Evolutionary conservation across 768 basidiomycete genomes (phyloP).

Genomic region (Suillus fuscotomentosus): DNA sequence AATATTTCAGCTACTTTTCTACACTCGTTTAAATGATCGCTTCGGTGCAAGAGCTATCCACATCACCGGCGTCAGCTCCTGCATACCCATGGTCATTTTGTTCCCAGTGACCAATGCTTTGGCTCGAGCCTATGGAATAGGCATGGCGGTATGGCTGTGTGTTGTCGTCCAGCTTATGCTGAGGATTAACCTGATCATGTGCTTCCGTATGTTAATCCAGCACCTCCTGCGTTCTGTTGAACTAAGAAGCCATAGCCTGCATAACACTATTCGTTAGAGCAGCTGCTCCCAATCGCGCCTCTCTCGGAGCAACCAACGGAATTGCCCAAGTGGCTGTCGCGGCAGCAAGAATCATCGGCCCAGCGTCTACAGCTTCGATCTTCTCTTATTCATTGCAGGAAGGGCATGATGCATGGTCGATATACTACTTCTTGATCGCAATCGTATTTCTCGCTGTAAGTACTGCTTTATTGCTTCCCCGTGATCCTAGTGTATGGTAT

Average conservation of each 20-base stretch:
- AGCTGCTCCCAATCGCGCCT: slow-evolving; percentile 4
- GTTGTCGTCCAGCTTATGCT: slow-evolving; percentile 25
- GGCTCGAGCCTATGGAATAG: slow-evolving; percentile 20
- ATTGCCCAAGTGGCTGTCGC: background rate
- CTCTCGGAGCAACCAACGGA: background rate
- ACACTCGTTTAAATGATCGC: slow-evolving; percentile 51
- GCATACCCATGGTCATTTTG: slow-evolving; percentile 26
- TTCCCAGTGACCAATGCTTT: slow-evolving; percentile 32
- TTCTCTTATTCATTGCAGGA: background rate
- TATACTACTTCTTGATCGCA: background rate
- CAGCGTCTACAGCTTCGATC: background rate
- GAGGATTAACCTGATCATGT: slow-evolving; percentile 23
- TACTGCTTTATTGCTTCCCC: background rate
- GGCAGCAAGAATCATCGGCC: background rate
- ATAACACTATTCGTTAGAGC: background rate
- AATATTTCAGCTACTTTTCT: slow-evolving; percentile 58
- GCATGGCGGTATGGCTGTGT: slow-evolving; percentile 24
- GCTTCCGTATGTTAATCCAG: slow-evolving; percentile 25
- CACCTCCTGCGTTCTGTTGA: background rate
- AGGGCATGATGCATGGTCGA: background rate
- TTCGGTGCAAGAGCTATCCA: slow-evolving; percentile 48
- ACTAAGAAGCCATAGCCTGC: background rate
- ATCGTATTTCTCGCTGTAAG: background rate
- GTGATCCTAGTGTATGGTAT: background rate
- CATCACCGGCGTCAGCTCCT: slow-evolving; percentile 23